Evolutionary conservation across 331 rosid species (phyloP).

Genomic region (Telfairia occidentalis): DNA sequence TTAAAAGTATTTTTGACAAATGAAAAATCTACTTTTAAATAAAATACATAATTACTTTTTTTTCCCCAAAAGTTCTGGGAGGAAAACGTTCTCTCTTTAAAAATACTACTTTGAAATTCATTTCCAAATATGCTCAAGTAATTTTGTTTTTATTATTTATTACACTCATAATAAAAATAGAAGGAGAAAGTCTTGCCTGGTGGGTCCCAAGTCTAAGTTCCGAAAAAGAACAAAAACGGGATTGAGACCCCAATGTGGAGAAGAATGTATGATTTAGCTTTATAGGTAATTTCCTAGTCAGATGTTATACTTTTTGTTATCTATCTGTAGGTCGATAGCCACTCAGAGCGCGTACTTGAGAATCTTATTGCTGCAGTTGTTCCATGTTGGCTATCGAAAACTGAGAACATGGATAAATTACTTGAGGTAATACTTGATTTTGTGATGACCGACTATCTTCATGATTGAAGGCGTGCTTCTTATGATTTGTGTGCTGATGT

Average conservation of each 20-base stretch:
- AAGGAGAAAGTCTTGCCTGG: background rate
- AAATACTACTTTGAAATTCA: background rate
- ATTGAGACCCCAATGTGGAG: background rate
- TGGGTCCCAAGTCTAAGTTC: background rate
- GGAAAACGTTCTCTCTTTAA: background rate
- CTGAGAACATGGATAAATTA: conserved; percentile 47
- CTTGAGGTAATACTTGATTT: conserved; percentile 44
- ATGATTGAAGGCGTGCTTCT: conserved; percentile 6
- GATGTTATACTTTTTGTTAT: background rate
- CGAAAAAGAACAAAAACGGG: background rate
- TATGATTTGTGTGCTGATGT: background rate
- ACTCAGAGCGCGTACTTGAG: conserved; percentile 69
- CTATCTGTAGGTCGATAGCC: conserved; percentile 46
- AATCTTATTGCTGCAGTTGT: conserved; percentile 67
- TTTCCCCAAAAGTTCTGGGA: background rate
- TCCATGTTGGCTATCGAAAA: conserved; percentile 78
- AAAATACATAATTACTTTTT: background rate
- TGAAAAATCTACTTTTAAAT: background rate
- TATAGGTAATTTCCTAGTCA: background rate
- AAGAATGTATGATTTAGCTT: background rate
- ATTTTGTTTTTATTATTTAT: too few species aligned
- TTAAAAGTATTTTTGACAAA: too few species aligned
- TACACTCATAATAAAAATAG: background rate
- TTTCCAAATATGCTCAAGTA: too few species aligned
- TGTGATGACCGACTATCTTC: background rate